A percentile compares a stretch with the other conserved stretches of the same genome.
Evolutionary conservation across 768 basidiomycete genomes (phyloP).

Genomic region (Pleurotus tuoliensis): DNA sequence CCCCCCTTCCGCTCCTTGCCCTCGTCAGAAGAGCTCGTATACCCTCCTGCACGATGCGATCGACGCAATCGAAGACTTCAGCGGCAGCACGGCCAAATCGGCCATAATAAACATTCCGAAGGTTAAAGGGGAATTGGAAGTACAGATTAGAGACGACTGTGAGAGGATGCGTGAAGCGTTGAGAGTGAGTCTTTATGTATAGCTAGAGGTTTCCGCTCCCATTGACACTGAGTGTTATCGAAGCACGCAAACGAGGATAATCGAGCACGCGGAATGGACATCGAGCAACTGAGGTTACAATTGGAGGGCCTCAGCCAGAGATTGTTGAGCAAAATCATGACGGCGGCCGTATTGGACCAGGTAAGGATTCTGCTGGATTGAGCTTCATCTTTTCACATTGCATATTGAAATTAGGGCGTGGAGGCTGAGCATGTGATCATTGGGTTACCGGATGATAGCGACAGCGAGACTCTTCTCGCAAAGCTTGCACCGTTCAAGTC

Average conservation of each 20-base stretch:
- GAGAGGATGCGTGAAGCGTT: neutral
- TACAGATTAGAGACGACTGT: neutral
- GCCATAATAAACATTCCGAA: neutral
- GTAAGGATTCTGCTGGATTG: neutral
- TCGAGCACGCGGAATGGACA: no score
- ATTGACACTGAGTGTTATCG: no score
- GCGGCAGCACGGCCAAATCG: neutral
- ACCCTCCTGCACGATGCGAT: neutral
- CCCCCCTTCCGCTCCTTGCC: no score
- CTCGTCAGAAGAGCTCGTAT: no score
- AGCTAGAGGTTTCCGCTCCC: no score
- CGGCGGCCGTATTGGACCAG: conserved; percentile 1
- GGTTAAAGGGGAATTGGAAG: neutral
- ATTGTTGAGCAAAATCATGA: neutral
- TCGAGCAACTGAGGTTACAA: no score
- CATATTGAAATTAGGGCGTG: neutral
- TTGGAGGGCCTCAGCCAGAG: neutral
- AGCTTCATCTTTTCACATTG: neutral
- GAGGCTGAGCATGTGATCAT: conserved; percentile 3
- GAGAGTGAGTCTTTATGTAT: no score
- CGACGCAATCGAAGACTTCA: neutral
- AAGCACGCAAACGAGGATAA: no score
- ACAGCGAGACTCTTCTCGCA: neutral
- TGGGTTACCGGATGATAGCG: neutral
- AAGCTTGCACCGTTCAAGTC: neutral